A percentile compares a stretch with the other conserved stretches of the same genome.
Conservation (phyloP, 345 rosid species). For the Brassica juncea region DNA sequence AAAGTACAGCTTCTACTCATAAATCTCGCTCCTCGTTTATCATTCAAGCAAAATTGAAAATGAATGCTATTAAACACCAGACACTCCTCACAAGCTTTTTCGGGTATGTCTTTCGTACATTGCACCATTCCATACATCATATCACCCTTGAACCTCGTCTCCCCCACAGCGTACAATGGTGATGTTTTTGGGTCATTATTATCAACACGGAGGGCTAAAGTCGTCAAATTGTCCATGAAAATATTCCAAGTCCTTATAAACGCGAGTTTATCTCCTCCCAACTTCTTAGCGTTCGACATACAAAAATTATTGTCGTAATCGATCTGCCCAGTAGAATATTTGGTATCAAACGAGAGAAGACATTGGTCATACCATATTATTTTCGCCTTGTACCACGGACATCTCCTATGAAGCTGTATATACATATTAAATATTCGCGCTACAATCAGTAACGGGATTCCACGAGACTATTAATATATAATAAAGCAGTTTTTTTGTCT, state of each 20-base stretch:
- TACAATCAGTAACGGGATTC: neutral
- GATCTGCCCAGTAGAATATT: neutral
- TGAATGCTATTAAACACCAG: constrained; percentile 30
- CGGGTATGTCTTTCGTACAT: constrained; percentile 51
- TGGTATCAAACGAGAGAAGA: neutral
- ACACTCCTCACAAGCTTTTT: constrained; percentile 41
- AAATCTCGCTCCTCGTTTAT: constrained; percentile 24
- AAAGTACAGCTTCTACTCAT: constrained; percentile 15
- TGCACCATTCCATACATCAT: constrained; percentile 54
- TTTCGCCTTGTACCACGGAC: neutral
- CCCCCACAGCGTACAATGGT: constrained; percentile 35
- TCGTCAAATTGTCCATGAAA: constrained; percentile 18
- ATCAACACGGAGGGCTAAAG: constrained; percentile 6
- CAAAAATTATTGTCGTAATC: constrained; percentile 24
- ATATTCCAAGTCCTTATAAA: neutral
- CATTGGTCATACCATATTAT: neutral
- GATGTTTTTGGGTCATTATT: neutral
- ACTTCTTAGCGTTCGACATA: constrained; percentile 11
- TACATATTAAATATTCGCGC: neutral
- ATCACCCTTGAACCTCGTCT: constrained; percentile 18
- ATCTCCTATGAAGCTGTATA: neutral
- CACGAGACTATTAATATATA: neutral
- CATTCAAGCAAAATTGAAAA: neutral
- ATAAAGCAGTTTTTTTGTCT: neutral
- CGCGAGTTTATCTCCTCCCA: neutral